Evolutionary conservation across 805 yeast genomes (phyloP), one percentile per base, ranked within the genome.

Genomic region (Starmera amethionina): DNA sequence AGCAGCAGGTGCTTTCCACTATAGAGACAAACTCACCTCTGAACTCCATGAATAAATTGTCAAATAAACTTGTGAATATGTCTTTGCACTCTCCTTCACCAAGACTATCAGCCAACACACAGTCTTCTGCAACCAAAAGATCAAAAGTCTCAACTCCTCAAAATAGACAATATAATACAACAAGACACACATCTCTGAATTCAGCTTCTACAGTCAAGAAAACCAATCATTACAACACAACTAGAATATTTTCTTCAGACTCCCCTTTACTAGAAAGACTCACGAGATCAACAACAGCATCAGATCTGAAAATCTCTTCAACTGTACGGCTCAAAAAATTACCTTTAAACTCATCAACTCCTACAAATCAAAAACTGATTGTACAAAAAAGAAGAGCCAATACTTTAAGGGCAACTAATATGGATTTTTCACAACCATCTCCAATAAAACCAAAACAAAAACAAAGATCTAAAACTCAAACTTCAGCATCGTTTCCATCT

Each of bases 241-340:
- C 42, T 1, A 32, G 25, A n/a, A 33, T 16, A 18, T 16, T 41
- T 2, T 30, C 40, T 6, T 32, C 45, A 22, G 45, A 49, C 12
- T 46, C 55, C 3, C 52, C 52, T 4, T 29, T 52, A 10, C n/a
- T 54, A 2, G 38, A 48, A 5, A 45, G 58, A 34, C 44, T 54
- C 3, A 51, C 58, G 1, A 40, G 50, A 22, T 50, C 58, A 2
- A 52, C 57, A 2, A 47, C 56, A 1, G 41, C 56, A 10, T 51
- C 35, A 3, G 32, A 31, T 25, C 25, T 34, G 6, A 39, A 30
- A 34, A 12, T 11, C 15, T 30, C 34, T 1, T n/a, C 35, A 25
- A 18, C 14, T 3, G 12, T 22, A 22, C n/a, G 19, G 14, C 15
- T 8, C 8, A 13, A 35, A 25, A 28, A 29, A 12, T 13, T 29